Percentiles rank a stretch among this genome's conserved stretches.
Conservation (phyloP, 345 rosid species). For the Kandelia obovata region DNA sequence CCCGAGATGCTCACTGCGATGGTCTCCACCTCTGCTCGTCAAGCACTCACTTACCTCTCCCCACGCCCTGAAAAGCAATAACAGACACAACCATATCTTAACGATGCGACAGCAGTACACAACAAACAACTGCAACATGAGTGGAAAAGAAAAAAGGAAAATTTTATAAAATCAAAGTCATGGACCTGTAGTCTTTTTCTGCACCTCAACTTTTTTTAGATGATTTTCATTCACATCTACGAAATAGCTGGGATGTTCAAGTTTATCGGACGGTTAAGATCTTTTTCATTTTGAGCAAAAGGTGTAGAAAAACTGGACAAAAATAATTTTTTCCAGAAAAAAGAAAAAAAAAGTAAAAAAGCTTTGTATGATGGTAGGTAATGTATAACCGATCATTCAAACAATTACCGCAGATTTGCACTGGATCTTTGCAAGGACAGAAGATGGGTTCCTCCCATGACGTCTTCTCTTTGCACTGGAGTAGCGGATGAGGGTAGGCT, state of each 20-base stretch:
- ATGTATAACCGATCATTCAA: background rate
- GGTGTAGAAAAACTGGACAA: no score
- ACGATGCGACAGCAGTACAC: no score
- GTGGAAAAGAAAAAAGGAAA: background rate
- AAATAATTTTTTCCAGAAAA: background rate
- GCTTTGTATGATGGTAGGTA: no score
- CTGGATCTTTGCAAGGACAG: constrained; percentile 58
- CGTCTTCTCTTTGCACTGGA: constrained; percentile 34
- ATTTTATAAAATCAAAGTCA: no score
- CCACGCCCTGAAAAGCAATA: constrained; percentile 41
- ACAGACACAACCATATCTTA: no score
- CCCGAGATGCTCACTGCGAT: constrained; percentile 36
- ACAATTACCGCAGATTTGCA: constrained; percentile 56
- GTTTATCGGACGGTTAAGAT: no score
- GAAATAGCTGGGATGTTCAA: no score
- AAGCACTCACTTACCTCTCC: constrained; percentile 36
- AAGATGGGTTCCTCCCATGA: constrained; percentile 39
- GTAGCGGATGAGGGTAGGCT: constrained; percentile 49
- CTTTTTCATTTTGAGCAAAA: no score
- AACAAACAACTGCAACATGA: background rate
- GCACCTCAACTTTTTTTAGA: no score
- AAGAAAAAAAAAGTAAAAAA: no score
- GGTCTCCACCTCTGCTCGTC: constrained; percentile 28
- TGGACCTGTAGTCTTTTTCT: no score
- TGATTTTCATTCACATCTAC: no score